Evolutionary conservation across 1,284 basidiomycete genomes (phyloP), one percentile per base, ranked within the genome.

Genomic region (Heterobasidion irregulare): DNA sequence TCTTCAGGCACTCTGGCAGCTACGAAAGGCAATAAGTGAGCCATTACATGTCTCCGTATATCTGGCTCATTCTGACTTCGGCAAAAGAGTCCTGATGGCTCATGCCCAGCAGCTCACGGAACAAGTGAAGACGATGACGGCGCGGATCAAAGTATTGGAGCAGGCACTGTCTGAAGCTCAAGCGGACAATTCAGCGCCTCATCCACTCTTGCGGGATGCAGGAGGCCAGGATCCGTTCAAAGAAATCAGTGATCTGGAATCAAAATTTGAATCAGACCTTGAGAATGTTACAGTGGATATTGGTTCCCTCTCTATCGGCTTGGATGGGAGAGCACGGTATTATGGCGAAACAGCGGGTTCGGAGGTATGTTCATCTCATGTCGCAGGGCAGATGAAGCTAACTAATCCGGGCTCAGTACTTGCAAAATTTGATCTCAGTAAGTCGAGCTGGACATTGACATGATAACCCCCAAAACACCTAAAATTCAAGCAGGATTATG

Each of bases 111-210:
- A 65, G 53, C 68, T 80, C 6, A 65, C 72, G 8, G 74, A 76
- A 46, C 71, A 79, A 63, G 75, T 78, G 47, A 76, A 74, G 55
- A 57, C 63, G 6, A 66, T 78, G 58, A 69, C 67, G 0, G 70
- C 76, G 41, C 71, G 79, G 10, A 76, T 84, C 43, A 74, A 75
- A 36, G 83, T 86, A 59, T 72, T 90, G 6, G 77, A 83, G 56
- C 65, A 70, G 1, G 77, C 80, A 2, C 65, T 87, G 2, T 68
- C 69, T 6, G 65, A 73, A 8, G 70, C 74, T 45, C 60, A 66
- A 43, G 45, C 44, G 10, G 47, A 52, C 32, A 32, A 50, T 38
- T 33, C 45, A 38, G 32, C 38, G 16, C 52, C 38, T 10, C 52
- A 52, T 56, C 47, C 47, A 32, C 33, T 52, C 12, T 56, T 51